A percentile compares a stretch with the other conserved stretches of the same genome.
Conservation (phyloP, 495 filamentous ascomycete genomes). For the Pyrenula aspistea region DNA sequence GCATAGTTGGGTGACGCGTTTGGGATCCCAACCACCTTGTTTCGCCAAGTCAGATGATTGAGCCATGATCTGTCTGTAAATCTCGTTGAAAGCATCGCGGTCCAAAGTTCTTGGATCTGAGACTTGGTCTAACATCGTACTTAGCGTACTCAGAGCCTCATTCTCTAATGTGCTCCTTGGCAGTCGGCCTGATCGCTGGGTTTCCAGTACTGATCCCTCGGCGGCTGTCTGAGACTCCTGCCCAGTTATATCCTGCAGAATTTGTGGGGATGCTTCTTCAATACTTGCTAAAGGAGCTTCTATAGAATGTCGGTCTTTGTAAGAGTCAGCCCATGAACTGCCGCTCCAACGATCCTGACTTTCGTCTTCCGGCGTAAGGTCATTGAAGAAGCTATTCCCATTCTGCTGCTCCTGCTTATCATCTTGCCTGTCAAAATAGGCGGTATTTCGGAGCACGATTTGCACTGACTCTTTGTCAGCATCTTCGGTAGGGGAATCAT, state of each 20-base stretch:
- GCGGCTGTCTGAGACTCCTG: constrained; percentile 5
- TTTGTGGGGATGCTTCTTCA: constrained; percentile 10
- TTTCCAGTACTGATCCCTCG: constrained; percentile 8
- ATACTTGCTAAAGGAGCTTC: constrained; percentile 11
- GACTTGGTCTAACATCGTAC: constrained; percentile 28
- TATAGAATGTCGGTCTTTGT: constrained; percentile 27
- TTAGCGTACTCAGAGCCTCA: constrained; percentile 28
- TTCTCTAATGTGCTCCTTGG: constrained; percentile 20
- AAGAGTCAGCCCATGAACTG: constrained; percentile 40
- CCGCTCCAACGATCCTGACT: constrained; percentile 33
- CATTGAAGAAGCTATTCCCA: constrained; percentile 13
- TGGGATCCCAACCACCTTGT: constrained; percentile 41
- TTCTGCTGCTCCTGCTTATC: constrained; percentile 19
- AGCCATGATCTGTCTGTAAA: constrained; percentile 17
- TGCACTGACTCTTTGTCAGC: constrained; percentile 48
- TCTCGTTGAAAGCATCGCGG: constrained; percentile 14
- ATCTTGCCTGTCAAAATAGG: constrained; percentile 23
- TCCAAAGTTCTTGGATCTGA: constrained; percentile 16
- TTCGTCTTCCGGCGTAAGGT: constrained; percentile 7
- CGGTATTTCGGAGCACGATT: constrained; percentile 42
- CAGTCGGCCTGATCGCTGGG: neutral
- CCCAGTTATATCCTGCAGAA: neutral
- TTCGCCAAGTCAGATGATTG: constrained; percentile 34
- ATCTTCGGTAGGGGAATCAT: constrained; percentile 36
- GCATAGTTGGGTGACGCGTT: constrained; percentile 40